phyloP scores from a whole-genome alignment of 495 filamentous ascomycete genomes.

The Talaromyces proteolyticus region DNA sequence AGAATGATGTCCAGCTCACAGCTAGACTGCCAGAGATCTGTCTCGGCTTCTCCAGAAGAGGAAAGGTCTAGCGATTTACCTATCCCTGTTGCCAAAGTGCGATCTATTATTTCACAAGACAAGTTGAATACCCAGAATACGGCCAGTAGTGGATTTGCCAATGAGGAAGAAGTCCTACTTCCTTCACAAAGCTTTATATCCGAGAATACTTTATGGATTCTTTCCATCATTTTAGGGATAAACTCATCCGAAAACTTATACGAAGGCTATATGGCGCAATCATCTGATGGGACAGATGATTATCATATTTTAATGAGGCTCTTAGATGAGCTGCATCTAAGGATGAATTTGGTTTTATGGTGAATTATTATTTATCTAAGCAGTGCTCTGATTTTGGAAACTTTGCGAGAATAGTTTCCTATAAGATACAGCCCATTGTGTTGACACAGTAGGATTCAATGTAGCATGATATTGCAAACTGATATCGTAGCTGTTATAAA shows the following conservation, averaged over 20 bases:
- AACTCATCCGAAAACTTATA: background rate
- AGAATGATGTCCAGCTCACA: background rate
- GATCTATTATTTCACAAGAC: background rate
- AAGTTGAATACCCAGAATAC: background rate
- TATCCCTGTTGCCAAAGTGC: background rate
- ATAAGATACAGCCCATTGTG: no score
- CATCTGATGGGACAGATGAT: background rate
- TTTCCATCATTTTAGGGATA: background rate
- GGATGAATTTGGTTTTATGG: no score
- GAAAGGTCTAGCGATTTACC: background rate
- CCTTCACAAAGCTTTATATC: background rate
- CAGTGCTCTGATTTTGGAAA: no score
- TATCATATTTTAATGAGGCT: background rate
- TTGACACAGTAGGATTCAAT: no score
- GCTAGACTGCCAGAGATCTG: background rate
- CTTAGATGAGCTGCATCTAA: background rate
- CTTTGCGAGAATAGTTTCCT: no score
- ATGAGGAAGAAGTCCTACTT: background rate
- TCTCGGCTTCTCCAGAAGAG: background rate
- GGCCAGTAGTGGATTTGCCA: no score
- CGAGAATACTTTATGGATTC: background rate
- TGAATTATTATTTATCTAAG: no score
- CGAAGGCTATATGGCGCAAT: background rate
- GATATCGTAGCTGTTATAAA: no score
- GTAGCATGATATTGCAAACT: no score